Conservation (phyloP, 768 basidiomycete genomes). For the Podaxis sp. region DNA sequence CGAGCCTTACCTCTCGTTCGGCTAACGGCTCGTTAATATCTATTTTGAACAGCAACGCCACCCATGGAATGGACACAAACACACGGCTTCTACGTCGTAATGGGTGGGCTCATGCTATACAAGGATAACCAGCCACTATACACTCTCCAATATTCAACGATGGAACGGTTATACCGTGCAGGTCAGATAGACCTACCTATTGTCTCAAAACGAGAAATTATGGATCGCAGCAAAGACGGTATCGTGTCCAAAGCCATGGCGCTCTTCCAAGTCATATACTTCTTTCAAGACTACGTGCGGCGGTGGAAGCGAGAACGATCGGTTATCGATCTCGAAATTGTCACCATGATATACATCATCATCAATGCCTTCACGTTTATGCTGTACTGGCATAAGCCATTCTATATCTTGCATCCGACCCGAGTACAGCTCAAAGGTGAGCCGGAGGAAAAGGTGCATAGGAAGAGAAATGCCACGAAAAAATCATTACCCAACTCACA, state of each 20-base stretch:
- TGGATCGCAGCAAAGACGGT: conserved; percentile 14
- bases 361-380: conserved; percentile 15
- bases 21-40: neutral
- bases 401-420: conserved; percentile 13
- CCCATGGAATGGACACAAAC: conserved; percentile 12
- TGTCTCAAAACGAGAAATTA: conserved; percentile 11
- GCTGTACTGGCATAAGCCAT: conserved; percentile 15
- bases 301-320: conserved; percentile 16
- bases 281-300: conserved; percentile 15
- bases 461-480: conserved; percentile 8
- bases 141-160: conserved; percentile 15
- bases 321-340: conserved; percentile 13
- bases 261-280: conserved; percentile 14
- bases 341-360: conserved; percentile 14
- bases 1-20: neutral
- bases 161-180: conserved; percentile 11
- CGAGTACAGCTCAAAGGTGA: conserved; percentile 10
- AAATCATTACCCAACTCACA: conserved; percentile 6
- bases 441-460: conserved; percentile 9
- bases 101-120: conserved; percentile 15
- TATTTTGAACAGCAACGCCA: neutral
- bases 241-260: conserved; percentile 17
- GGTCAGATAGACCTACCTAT: conserved; percentile 13
- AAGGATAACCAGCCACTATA: conserved; percentile 14
- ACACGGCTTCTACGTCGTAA: conserved; percentile 13